phyloP scores from a whole-genome alignment of 371 early-diverging fungal species.

The Massospora cicadina region DNA sequence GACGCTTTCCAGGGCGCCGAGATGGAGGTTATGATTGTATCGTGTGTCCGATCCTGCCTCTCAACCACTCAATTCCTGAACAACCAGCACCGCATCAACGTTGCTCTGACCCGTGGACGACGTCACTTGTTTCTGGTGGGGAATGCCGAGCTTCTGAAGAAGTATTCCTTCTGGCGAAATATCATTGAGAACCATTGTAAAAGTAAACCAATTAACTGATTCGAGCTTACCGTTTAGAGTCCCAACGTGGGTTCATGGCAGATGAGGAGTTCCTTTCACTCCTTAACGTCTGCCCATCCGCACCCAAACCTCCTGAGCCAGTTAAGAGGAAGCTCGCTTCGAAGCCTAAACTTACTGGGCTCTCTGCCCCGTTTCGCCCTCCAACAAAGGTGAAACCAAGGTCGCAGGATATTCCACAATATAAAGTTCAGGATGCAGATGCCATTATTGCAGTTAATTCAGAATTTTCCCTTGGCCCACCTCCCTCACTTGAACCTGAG shows the following conservation, averaged over 20 bases:
- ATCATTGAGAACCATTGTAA: neutral
- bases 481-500: neutral
- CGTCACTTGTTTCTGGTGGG: slow-evolving; percentile 18
- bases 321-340: neutral
- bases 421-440: neutral
- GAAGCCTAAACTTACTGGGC: neutral
- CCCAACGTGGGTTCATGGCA: neutral
- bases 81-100: slow-evolving; percentile 28
- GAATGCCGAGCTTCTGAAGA: neutral
- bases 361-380: neutral
- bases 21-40: slow-evolving; percentile 50
- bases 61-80: slow-evolving; percentile 23
- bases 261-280: neutral
- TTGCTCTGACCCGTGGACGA: slow-evolving; percentile 30
- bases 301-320: neutral
- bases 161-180: neutral
- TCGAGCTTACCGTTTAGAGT: neutral
- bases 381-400: neutral
- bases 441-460: neutral
- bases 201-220: neutral
- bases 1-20: slow-evolving; percentile 80
- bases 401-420: neutral
- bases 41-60: slow-evolving; percentile 38
- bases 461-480: neutral
- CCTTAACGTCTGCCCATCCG: neutral